These are phyloP conservation scores for Auriscalpium microsporum DNA, from an alignment of 768 basidiomycete species.

Conservation along the genomic window DNA sequence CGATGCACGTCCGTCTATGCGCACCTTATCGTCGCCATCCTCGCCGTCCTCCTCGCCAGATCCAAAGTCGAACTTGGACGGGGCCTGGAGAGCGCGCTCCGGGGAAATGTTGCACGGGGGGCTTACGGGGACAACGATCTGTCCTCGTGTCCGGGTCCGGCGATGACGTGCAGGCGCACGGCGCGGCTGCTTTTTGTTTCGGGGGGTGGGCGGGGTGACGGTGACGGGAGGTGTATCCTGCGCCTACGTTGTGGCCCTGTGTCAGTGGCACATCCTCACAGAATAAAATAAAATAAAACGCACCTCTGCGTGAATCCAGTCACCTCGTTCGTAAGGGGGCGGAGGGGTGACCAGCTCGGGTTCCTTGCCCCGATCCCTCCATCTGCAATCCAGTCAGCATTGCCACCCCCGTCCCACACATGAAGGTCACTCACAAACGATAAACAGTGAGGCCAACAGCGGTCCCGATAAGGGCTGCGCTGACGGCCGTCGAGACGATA, in stretches of 20 bases:
- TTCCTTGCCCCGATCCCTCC: constrained; percentile 69
- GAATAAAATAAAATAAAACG: background rate
- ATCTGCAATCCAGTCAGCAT: constrained; percentile 32
- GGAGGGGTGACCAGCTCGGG: constrained; percentile 33
- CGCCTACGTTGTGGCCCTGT: background rate
- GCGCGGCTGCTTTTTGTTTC: constrained; percentile 27
- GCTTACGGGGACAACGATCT: background rate
- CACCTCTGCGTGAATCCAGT: constrained; percentile 31
- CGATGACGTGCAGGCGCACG: constrained; percentile 28
- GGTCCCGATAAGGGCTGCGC: constrained; percentile 77
- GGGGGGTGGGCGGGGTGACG: constrained; percentile 31
- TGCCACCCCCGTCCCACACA: too few species aligned
- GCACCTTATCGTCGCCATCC: constrained; percentile 11
- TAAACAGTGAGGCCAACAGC: constrained; percentile 85
- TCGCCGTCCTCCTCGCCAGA: constrained; percentile 2
- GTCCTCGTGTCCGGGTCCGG: constrained; percentile 21
- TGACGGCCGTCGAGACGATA: constrained; percentile 76
- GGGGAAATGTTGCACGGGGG: constrained; percentile 19
- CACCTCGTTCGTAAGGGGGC: constrained; percentile 57
- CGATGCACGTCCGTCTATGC: background rate
- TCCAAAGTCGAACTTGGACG: constrained; percentile 38
- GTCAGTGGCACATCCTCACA: background rate
- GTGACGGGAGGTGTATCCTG: constrained; percentile 20
- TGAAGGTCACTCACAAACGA: constrained; percentile 52
- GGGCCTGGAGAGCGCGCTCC: constrained; percentile 20